Evolutionary conservation across 148 eudicot species (phyloP).

Genomic region (Chenopodium formosanum): DNA sequence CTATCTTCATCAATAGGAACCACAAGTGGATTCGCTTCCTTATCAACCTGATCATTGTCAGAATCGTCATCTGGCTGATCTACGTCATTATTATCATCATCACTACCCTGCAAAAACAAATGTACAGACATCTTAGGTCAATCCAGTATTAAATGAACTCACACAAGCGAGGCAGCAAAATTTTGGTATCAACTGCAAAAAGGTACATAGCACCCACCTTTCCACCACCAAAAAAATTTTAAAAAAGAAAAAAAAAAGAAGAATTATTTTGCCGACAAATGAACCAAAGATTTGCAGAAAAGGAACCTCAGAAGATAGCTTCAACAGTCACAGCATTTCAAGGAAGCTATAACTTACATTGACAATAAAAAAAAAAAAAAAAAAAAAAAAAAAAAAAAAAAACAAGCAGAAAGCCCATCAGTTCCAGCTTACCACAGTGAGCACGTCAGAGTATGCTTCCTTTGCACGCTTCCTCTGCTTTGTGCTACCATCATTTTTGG

Average conservation of each 20-base stretch:
- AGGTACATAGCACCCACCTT: neutral
- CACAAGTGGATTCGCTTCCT: slow-evolving; percentile 82
- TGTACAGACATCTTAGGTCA: neutral
- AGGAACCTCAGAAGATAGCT: neutral
- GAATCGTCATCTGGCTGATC: slow-evolving; percentile 60
- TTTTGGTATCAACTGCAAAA: neutral
- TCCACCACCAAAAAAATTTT: neutral
- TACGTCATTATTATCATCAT: slow-evolving; percentile 36
- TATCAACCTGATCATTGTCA: slow-evolving; percentile 49
- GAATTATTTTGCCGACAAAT: neutral
- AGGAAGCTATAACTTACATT: neutral
- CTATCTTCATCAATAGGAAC: slow-evolving; percentile 52
- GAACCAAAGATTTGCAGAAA: too few relatives aligned
- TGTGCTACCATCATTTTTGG: slow-evolving; percentile 67
- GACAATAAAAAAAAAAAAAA: neutral
- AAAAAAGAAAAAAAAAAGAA: neutral
- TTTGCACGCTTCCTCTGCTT: slow-evolving; percentile 80
- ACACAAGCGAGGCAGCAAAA: neutral
- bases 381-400: neutral
- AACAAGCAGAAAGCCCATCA: neutral
- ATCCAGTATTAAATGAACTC: neutral
- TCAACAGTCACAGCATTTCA: neutral
- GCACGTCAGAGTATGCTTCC: slow-evolving; percentile 49
- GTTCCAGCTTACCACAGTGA: slow-evolving; percentile 42
- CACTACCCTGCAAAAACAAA: slow-evolving; percentile 22